Evolutionary conservation across 2,329 filamentous ascomycete genomes (phyloP).

Genomic region (Cladophialophora chaetospira): DNA sequence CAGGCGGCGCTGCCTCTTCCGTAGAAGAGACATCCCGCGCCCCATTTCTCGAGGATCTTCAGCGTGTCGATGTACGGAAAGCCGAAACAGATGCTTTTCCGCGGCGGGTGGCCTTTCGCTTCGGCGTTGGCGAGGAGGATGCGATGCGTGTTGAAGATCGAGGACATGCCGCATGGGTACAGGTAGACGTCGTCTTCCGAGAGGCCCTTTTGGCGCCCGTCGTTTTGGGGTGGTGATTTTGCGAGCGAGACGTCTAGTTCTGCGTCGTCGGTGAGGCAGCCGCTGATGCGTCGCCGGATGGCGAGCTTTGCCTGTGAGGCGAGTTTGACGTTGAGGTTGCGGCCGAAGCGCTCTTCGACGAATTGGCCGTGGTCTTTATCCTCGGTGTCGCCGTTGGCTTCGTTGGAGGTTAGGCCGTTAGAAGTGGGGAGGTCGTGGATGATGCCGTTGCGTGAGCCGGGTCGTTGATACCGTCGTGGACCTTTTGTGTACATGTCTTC

Average conservation of each 20-base stretch:
- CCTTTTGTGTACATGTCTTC: constrained; percentile 59
- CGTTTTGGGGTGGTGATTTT: constrained; percentile 38
- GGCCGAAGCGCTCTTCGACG: constrained; percentile 89
- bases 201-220: constrained; percentile 58
- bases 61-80: constrained; percentile 97
- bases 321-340: constrained; percentile 80
- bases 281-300: constrained; percentile 83
- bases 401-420: constrained; percentile 21
- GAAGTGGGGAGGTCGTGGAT: constrained; percentile 36
- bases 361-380: constrained; percentile 73
- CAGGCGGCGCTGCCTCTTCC: constrained; percentile 76
- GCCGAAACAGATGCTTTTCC: constrained; percentile 85
- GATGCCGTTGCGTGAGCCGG: constrained; percentile 53
- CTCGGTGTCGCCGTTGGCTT: constrained; percentile 38
- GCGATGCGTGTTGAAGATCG: constrained; percentile 86
- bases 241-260: constrained; percentile 64
- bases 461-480: constrained; percentile 76
- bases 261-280: constrained; percentile 72
- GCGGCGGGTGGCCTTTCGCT: constrained; percentile 40
- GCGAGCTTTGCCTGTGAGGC: constrained; percentile 82
- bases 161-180: constrained; percentile 88
- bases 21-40: constrained; percentile 85
- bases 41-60: constrained; percentile 93
- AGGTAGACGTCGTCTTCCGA: constrained; percentile 86
- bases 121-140: constrained; percentile 67